Percentiles rank a stretch among this genome's conserved stretches.
phyloP scores from a whole-genome alignment of 495 filamentous ascomycete genomes.

The Platismatia glauca region DNA sequence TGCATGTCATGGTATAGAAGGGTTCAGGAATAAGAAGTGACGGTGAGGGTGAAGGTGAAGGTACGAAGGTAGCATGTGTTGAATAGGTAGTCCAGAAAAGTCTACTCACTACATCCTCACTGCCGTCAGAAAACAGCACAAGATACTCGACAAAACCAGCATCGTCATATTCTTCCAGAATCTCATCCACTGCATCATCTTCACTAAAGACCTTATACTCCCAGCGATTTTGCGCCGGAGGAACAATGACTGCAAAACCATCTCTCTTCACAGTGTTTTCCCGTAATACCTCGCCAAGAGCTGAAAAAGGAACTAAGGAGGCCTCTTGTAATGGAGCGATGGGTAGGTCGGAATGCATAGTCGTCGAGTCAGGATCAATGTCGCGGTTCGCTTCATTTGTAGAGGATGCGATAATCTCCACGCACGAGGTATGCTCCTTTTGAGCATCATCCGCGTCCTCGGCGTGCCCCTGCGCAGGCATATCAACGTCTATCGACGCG shows the following conservation, averaged over 20 bases:
- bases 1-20: background rate
- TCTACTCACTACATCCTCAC: slow-evolving; percentile 33
- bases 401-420: background rate
- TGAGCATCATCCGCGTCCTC: background rate
- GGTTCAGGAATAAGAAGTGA: background rate
- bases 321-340: background rate
- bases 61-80: background rate
- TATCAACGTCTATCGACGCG: background rate
- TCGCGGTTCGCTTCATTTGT: background rate
- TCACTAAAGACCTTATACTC: slow-evolving; percentile 44
- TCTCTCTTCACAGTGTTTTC: slow-evolving; percentile 12
- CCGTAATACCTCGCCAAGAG: background rate
- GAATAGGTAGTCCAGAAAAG: background rate
- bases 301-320: background rate
- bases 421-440: background rate
- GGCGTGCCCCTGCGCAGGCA: background rate
- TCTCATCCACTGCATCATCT: slow-evolving; percentile 33
- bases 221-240: slow-evolving; percentile 30
- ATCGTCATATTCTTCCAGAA: slow-evolving; percentile 32
- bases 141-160: slow-evolving; percentile 27
- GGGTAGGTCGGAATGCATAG: background rate
- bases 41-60: background rate
- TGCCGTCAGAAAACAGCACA: slow-evolving; percentile 41
- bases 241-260: slow-evolving; percentile 34
- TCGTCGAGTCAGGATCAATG: background rate